Evolutionary conservation across 2,329 filamentous ascomycete species (phyloP).

Genomic region (Cryphonectria radicalis): DNA sequence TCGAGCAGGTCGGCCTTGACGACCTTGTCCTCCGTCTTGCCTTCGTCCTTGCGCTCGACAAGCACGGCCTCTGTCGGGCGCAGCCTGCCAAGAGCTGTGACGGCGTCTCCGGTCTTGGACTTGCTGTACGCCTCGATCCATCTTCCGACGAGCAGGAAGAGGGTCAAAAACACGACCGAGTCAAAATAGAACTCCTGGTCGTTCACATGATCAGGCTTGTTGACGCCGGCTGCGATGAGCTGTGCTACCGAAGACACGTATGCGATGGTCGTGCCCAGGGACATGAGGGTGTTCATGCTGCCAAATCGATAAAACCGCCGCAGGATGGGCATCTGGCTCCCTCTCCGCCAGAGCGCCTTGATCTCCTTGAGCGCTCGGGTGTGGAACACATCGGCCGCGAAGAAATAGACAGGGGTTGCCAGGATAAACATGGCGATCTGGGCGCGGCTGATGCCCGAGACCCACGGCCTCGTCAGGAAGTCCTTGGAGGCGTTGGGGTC

Average conservation of each 20-base stretch:
- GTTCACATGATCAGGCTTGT: conserved; percentile 43
- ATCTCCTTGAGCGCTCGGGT: conserved; percentile 78
- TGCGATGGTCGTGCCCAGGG: conserved; percentile 83
- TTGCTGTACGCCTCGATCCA: conserved; percentile 90
- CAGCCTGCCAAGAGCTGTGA: conserved; percentile 77
- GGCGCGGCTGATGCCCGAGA: conserved; percentile 72
- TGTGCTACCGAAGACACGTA: conserved; percentile 83
- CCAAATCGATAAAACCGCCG: conserved; percentile 89
- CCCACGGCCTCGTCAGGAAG: conserved; percentile 73
- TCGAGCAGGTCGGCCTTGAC: conserved; percentile 73
- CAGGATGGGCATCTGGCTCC: conserved; percentile 72
- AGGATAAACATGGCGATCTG: conserved; percentile 82
- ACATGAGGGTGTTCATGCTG: conserved; percentile 95
- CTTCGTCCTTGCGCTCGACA: conserved; percentile 51
- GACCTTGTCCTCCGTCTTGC: conserved; percentile 43
- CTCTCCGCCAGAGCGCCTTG: conserved; percentile 73
- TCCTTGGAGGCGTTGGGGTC: conserved; percentile 59
- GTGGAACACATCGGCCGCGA: conserved; percentile 86
- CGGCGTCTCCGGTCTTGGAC: conserved; percentile 84
- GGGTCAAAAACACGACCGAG: conserved; percentile 86
- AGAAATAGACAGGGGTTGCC: conserved; percentile 85
- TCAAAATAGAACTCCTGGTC: conserved; percentile 79
- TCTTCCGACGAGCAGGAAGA: conserved; percentile 79
- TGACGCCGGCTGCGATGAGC: conserved; percentile 65
- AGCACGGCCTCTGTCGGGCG: conserved; percentile 78